phyloP scores from a whole-genome alignment of 176 grass and related monocot species.

The Phragmites australis region DNA sequence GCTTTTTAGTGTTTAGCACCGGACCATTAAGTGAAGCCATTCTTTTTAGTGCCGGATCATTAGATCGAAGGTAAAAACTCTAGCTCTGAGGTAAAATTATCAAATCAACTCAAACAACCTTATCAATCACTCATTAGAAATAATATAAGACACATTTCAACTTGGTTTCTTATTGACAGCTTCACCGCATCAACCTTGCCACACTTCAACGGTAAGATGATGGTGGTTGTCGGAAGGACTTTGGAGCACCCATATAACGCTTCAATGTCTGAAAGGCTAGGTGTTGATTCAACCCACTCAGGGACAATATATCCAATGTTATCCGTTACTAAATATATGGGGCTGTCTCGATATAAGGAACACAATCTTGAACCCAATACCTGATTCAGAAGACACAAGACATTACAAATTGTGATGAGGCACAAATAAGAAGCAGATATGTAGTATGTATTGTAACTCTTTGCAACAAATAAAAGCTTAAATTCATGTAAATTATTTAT shows the following conservation, averaged over 20 bases:
- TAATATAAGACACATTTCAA: no score
- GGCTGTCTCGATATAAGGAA: constrained; percentile 68
- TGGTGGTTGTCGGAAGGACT: constrained; percentile 58
- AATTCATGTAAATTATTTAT: neutral
- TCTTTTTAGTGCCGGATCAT: no score
- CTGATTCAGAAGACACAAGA: constrained; percentile 36
- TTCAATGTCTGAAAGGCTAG: constrained; percentile 54
- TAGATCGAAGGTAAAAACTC: no score
- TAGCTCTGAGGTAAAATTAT: no score
- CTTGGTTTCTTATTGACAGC: no score
- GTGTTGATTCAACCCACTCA: constrained; percentile 62
- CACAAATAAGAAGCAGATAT: neutral
- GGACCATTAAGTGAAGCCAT: no score
- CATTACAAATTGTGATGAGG: neutral
- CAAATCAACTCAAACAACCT: no score
- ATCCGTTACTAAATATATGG: constrained; percentile 83
- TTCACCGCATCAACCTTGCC: constrained; percentile 66
- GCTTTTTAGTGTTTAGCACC: no score
- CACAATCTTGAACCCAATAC: constrained; percentile 85
- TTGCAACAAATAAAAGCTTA: neutral
- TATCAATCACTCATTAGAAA: no score
- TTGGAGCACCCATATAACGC: constrained; percentile 52
- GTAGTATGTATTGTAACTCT: neutral
- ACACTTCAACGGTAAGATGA: constrained; percentile 67
- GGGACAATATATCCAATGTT: constrained; percentile 82